Evolutionary conservation across 495 filamentous ascomycete species (phyloP).

Genomic region (Sporormia fimetaria): DNA sequence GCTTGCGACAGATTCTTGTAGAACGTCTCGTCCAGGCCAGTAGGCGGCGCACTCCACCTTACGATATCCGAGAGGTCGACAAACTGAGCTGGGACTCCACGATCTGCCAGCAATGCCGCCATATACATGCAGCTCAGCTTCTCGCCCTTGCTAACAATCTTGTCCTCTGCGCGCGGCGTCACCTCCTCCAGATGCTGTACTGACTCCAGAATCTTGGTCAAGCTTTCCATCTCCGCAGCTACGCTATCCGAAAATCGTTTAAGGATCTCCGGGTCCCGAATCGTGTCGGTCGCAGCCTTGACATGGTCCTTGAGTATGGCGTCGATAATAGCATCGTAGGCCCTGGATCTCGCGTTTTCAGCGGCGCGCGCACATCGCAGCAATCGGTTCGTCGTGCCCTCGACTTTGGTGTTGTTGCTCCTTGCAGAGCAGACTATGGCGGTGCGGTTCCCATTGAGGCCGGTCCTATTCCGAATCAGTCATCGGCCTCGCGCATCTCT

Average conservation of each 20-base stretch:
- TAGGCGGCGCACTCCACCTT: constrained; percentile 46
- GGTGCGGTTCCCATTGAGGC: constrained; percentile 54
- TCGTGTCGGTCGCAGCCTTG: constrained; percentile 49
- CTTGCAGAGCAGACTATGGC: constrained; percentile 88
- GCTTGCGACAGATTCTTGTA: constrained; percentile 42
- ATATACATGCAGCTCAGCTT: constrained; percentile 86
- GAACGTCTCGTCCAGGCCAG: constrained; percentile 48
- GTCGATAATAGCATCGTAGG: constrained; percentile 59
- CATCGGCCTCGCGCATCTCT: not conserved
- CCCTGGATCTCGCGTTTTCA: constrained; percentile 46
- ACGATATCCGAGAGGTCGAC: constrained; percentile 73
- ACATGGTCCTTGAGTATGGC: constrained; percentile 67
- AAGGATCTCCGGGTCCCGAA: constrained; percentile 50
- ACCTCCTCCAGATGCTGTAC: constrained; percentile 52
- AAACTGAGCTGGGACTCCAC: constrained; percentile 68
- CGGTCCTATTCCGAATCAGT: constrained; percentile 43
- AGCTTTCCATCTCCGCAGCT: constrained; percentile 55
- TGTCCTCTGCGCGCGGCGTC: constrained; percentile 71
- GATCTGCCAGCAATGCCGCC: constrained; percentile 66
- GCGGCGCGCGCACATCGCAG: constrained; percentile 58
- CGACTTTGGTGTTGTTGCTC: constrained; percentile 78
- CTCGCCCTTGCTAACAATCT: constrained; percentile 85
- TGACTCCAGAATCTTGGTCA: constrained; percentile 49
- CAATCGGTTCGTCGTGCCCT: constrained; percentile 84
- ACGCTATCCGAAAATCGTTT: constrained; percentile 49